These are phyloP conservation scores for Triangularia setosa DNA, from an alignment of 2,329 filamentous ascomycete genomes.

Conservation along the genomic window DNA sequence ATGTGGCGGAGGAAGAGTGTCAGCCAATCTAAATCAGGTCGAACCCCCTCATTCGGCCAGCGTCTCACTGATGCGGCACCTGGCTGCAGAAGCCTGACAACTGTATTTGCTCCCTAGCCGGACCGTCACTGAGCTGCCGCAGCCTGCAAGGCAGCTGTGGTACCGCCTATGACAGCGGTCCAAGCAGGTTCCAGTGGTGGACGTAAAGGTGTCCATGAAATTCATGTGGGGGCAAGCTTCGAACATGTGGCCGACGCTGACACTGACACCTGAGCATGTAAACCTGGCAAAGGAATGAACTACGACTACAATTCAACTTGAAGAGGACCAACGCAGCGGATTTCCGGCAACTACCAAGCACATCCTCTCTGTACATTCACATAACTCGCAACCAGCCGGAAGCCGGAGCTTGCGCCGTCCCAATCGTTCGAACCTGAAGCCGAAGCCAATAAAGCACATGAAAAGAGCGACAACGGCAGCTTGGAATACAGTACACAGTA, in stretches of 20 bases:
- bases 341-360: neutral
- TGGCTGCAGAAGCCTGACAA: neutral
- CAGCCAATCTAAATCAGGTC: neutral
- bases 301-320: conserved; percentile 1
- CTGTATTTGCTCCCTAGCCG: neutral
- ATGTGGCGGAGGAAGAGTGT: conserved; percentile 10
- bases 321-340: neutral
- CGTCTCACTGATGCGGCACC: neutral
- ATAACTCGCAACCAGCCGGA: neutral
- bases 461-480: neutral
- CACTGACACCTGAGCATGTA: conserved; percentile 10
- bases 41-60: neutral
- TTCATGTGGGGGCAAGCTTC: conserved; percentile 22
- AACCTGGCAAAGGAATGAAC: conserved; percentile 5
- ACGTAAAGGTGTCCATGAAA: conserved; percentile 20
- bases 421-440: neutral
- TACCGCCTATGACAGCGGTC: neutral
- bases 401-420: neutral
- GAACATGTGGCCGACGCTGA: conserved; percentile 16
- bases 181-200: neutral
- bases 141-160: neutral
- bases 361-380: neutral
- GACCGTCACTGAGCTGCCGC: neutral
- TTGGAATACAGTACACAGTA: neutral
- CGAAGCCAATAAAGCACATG: neutral